Evolutionary conservation across 1,284 basidiomycete species (phyloP).

Genomic region (Flammula alnicola): DNA sequence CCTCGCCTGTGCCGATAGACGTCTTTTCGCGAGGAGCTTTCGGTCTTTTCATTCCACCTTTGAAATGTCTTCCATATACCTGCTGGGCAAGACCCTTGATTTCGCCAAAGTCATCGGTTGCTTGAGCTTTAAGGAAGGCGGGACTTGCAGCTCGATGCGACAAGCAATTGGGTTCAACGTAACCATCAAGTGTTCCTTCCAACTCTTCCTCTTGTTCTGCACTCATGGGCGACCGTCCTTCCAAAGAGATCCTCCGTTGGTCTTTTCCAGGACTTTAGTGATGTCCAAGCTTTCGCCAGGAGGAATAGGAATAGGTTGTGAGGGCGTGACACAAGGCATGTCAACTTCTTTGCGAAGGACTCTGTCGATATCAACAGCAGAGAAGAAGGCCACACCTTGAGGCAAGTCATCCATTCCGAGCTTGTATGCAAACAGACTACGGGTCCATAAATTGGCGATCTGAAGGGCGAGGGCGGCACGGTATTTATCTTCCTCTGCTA

Average conservation of each 20-base stretch:
- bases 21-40: too few relatives aligned
- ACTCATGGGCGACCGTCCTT: constrained; percentile 59
- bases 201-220: constrained; percentile 24
- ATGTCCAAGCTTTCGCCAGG: constrained; percentile 90
- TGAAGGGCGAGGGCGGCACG: constrained; percentile 93
- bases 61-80: too few relatives aligned
- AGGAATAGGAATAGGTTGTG: constrained; percentile 82
- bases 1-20: too few relatives aligned
- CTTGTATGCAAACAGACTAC: constrained; percentile 89
- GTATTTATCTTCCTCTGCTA: constrained; percentile 87
- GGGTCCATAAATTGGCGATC: constrained; percentile 96
- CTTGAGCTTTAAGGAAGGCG: constrained; percentile 75
- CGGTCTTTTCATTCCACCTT: too few relatives aligned
- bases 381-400: constrained; percentile 95
- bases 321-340: constrained; percentile 95
- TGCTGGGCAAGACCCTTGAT: constrained; percentile 67
- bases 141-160: constrained; percentile 64
- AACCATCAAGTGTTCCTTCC: constrained; percentile 48
- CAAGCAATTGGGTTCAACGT: constrained; percentile 59
- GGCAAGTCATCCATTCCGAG: constrained; percentile 96
- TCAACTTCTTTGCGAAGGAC: constrained; percentile 96
- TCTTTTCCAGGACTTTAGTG: constrained; percentile 63
- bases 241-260: constrained; percentile 67
- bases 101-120: constrained; percentile 68
- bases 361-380: constrained; percentile 92